Base-by-base conservation (phyloP, 2,329 filamentous ascomycete species). In the Hypoxylon sp. region DNA sequence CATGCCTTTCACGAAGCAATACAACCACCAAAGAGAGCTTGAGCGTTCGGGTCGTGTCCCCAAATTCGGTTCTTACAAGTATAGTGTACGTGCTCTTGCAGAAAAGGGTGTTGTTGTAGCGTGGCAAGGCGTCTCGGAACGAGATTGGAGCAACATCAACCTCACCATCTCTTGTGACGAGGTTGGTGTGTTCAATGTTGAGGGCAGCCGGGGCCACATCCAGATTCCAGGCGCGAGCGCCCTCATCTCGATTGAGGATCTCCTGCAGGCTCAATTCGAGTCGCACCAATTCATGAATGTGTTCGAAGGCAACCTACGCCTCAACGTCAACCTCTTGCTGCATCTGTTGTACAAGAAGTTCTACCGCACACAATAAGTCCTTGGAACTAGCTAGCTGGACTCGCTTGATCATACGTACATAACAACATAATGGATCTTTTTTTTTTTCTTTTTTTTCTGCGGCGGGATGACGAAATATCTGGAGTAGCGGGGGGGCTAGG, bases 341-440 rank as follows among this genome's bases (percentile, higher is more conserved):
- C 94, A 99, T 80, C 78, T 97, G 72, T 83, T 99, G 63, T 97
- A 97, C 79, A 96, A 95, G 83, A 99, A 99, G 80, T 99, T 99
- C 73, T 99, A 99, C 70, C 78, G 84, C 55, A 87, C 85, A 53
- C 83, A 87, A 66, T 86, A 75, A 74, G 38, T 36, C 21, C 6
- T 40, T 16, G 49, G 21, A 25, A 9, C 21, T n/a, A n/a, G n/a
- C n/a, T n/a, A n/a, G n/a, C n/a, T n/a, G n/a, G n/a, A n/a, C n/a
- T n/a, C n/a, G n/a, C n/a, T n/a, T n/a, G n/a, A n/a, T n/a, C n/a
- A n/a, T n/a, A n/a, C n/a, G n/a, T n/a, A n/a, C n/a, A n/a, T n/a
- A n/a, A n/a, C n/a, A n/a, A n/a, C n/a, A n/a, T n/a, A n/a, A n/a
- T n/a, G n/a, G n/a, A n/a, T n/a, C n/a, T n/a, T n/a, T n/a, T n/a